phyloP scores from a whole-genome alignment of 2,329 filamentous ascomycete species.

The Arthrinium phaeospermum region DNA sequence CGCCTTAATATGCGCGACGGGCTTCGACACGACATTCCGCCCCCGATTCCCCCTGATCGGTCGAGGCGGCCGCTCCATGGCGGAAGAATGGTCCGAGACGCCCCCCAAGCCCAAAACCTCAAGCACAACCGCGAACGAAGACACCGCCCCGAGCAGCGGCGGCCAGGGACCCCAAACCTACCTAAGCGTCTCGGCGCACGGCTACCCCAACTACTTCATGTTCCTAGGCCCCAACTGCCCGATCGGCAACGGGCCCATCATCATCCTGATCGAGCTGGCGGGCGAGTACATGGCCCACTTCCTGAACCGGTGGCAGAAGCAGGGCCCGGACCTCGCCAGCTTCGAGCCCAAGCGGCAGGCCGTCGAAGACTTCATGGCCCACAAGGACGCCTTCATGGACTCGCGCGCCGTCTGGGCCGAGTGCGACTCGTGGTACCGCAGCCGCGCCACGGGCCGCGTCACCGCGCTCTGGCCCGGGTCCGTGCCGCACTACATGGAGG shows the following conservation, averaged over 20 bases:
- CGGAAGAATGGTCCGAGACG: constrained; percentile 56
- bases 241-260: constrained; percentile 28
- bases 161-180: neutral
- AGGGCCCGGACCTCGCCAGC: constrained; percentile 16
- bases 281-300: constrained; percentile 23
- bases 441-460: constrained; percentile 24
- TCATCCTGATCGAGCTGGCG: constrained; percentile 25
- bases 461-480: constrained; percentile 28
- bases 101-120: constrained; percentile 63
- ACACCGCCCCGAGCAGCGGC: rapidly evolving
- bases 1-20: constrained; percentile 42
- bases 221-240: constrained; percentile 47
- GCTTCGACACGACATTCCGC: constrained; percentile 32
- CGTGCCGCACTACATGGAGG: constrained; percentile 27
- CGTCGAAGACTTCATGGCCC: constrained; percentile 34
- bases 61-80: constrained; percentile 49
- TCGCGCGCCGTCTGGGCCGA: constrained; percentile 32
- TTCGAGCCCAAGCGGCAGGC: constrained; percentile 28
- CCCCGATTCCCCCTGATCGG: constrained; percentile 51
- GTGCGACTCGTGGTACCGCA: constrained; percentile 29
- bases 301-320: constrained; percentile 18
- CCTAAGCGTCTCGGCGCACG: neutral
- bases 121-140: constrained; percentile 40
- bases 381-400: constrained; percentile 20
- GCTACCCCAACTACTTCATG: constrained; percentile 55